A percentile compares a stretch with the other conserved stretches of the same genome.
These are phyloP conservation scores for Draba incana DNA, from an alignment of 345 rosid genomes.

Conservation along the genomic window DNA sequence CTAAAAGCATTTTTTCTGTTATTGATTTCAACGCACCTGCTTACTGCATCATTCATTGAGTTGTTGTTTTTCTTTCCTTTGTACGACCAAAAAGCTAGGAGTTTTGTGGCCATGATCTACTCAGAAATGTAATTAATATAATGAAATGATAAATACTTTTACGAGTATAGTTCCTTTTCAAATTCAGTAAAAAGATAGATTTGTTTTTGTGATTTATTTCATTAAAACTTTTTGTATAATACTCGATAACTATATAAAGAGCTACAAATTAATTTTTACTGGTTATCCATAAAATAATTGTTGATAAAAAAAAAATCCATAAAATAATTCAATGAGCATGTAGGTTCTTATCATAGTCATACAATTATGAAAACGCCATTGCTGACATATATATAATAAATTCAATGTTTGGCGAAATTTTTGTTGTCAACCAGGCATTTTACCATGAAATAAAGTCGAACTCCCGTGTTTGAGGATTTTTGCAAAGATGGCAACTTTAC, in stretches of 20 bases:
- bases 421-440: no score
- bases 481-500: no score
- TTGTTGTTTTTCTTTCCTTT: neutral
- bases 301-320: neutral
- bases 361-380: neutral
- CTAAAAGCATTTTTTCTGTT: conserved; percentile 12
- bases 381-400: neutral
- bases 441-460: no score
- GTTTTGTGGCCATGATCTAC: conserved; percentile 2
- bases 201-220: neutral
- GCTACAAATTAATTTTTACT: neutral
- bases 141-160: neutral
- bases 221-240: neutral
- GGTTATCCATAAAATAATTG: conserved; percentile 1
- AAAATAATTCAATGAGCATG: neutral
- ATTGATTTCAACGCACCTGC: conserved; percentile 21
- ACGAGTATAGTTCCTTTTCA: neutral
- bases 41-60: conserved; percentile 12
- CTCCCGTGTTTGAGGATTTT: no score
- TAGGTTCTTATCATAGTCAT: neutral
- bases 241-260: neutral
- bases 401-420: neutral
- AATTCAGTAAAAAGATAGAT: neutral
- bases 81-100: conserved; percentile 2
- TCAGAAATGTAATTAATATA: conserved; percentile 1